These are phyloP conservation scores for Speleostelium caveatum DNA, from an alignment of 78 protist genomes.

Conservation along the genomic window DNA sequence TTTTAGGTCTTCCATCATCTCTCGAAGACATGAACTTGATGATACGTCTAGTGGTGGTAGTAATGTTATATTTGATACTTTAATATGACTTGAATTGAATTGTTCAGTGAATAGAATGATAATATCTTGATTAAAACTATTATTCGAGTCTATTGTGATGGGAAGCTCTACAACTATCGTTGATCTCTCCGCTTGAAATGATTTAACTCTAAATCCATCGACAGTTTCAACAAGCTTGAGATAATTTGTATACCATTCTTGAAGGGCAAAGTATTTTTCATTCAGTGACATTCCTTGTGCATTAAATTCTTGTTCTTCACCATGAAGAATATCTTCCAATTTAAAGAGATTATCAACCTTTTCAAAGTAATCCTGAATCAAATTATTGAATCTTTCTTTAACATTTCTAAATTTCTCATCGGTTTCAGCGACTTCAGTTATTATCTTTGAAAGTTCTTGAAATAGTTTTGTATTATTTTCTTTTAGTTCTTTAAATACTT, in stretches of 20 bases:
- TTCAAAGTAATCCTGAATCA: not conserved
- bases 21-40: too few species aligned
- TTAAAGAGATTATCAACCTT: not conserved
- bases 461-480: slow-evolving; percentile 21
- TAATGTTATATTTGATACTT: too few species aligned
- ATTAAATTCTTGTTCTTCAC: not conserved
- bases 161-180: too few species aligned
- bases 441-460: not conserved
- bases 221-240: not conserved
- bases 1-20: too few species aligned
- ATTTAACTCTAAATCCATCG: not conserved
- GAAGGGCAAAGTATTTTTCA: not conserved
- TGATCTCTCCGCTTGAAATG: too few species aligned
- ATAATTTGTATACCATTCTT: not conserved
- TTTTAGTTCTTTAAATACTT: slow-evolving; percentile 54
- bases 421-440: not conserved
- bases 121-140: too few species aligned
- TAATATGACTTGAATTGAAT: too few species aligned
- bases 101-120: too few species aligned
- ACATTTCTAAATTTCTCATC: slow-evolving; percentile 17
- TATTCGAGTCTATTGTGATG: too few species aligned
- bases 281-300: not conserved
- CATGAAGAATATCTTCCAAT: not conserved
- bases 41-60: too few species aligned
- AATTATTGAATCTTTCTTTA: not conserved